Base-by-base conservation (phyloP, 129 eudicot genomes). In the Escallonia herrerae region DNA sequence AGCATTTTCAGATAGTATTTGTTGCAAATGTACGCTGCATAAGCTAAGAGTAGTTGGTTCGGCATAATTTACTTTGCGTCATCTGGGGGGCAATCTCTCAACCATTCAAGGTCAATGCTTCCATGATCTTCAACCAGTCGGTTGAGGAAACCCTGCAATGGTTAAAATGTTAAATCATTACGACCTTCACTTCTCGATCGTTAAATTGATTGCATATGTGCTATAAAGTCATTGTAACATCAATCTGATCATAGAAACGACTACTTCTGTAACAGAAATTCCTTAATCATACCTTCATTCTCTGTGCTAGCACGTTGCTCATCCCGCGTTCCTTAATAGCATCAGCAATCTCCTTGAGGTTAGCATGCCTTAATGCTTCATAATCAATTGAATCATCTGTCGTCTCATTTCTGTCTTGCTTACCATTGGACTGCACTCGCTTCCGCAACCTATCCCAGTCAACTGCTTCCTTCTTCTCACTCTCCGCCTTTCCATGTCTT, bases 291-390 rank as follows among this genome's bases (percentile, higher is more conserved):
- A 94, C 99, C 99, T 89, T 78, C 9, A 94, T 94, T 70, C 99
- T 68, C 64, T 82, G 90, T 58, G 99, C 97, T 56, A 94, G 75
- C 97, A 86, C 76, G 80, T 94, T 94, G 76, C 89, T 89, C 99
- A 94, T 94, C 58, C 99, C 99, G 62, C 99, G 82, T 63, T 83
- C 97, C 74, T 83, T 86, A 9, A 94, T 94, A 40, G 95, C 74
- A 49, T 84, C 72, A 14, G 99, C 81, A 47, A 94, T 86, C 78
- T 82, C 87, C 43, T 54, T 74, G 5, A 89, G 95, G 66, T 94
- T 75, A n/a, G 95, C 94, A 40, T 68, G 6, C 66, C 97, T 79
- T 51, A 94, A 63, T 15, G 97, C 90, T 80, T 89, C 99, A 76
- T 87, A 94, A 77, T 94, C 87, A 38, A 94, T 78, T 6, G 97